Conservation (phyloP, 345 rosid species). For the Bruguiera gymnorhiza region DNA sequence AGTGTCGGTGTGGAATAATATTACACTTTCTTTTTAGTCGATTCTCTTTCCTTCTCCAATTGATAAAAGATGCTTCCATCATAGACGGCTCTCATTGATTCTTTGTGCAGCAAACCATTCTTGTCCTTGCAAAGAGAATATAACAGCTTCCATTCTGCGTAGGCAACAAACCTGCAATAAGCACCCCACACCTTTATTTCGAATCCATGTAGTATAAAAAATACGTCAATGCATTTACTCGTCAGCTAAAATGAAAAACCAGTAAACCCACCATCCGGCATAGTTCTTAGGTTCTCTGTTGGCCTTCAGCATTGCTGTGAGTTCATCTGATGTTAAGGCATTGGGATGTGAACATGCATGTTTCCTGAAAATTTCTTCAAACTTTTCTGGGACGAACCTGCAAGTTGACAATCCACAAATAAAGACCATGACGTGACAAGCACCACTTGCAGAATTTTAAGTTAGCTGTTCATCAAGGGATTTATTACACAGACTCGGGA, state of each 20-base stretch:
- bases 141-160: slow-evolving; percentile 68
- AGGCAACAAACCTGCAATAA: slow-evolving; percentile 51
- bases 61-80: slow-evolving; percentile 75
- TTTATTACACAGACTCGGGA: too few species aligned
- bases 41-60: slow-evolving; percentile 50
- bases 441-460: too few species aligned
- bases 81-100: slow-evolving; percentile 56
- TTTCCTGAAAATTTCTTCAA: slow-evolving; percentile 66
- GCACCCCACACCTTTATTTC: background rate
- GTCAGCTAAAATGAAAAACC: background rate
- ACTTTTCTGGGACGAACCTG: slow-evolving; percentile 68
- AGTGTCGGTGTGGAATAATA: background rate
- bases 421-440: background rate
- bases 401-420: background rate
- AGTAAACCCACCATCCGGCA: slow-evolving; percentile 47
- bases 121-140: slow-evolving; percentile 61
- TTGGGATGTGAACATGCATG: slow-evolving; percentile 41
- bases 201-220: background rate
- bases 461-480: too few species aligned
- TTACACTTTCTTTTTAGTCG: slow-evolving; percentile 50
- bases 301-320: slow-evolving; percentile 42
- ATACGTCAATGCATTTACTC: background rate
- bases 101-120: slow-evolving; percentile 61
- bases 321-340: slow-evolving; percentile 51
- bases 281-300: slow-evolving; percentile 58